Evolutionary conservation across 768 basidiomycete species (phyloP).

Genomic region (Cyclocybe aegerita): DNA sequence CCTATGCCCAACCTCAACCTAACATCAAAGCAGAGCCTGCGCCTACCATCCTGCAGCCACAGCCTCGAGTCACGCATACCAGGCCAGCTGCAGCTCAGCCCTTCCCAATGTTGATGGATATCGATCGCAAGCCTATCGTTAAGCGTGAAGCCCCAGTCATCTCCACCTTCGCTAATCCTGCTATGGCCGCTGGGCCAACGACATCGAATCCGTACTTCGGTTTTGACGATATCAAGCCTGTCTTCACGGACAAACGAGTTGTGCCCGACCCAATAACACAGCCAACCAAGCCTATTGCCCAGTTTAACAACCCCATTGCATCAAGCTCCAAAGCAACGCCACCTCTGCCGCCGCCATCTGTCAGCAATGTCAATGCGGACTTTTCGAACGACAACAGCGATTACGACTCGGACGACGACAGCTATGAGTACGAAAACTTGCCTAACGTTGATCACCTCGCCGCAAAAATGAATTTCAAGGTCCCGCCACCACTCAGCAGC

Average conservation of each 20-base stretch:
- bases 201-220: too few species aligned
- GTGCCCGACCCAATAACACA: too few species aligned
- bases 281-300: too few species aligned
- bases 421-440: conserved; percentile 12
- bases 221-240: too few species aligned
- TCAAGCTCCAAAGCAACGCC: too few species aligned
- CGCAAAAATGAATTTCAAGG: conserved; percentile 20
- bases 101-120: conserved; percentile 5
- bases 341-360: too few species aligned
- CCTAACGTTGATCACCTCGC: conserved; percentile 11
- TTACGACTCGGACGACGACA: conserved; percentile 13
- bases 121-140: conserved; percentile 10
- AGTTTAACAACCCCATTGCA: too few species aligned
- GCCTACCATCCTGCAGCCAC: background rate
- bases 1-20: too few species aligned
- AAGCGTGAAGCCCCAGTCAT: conserved; percentile 2
- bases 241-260: too few species aligned
- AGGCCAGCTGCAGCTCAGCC: background rate
- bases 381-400: background rate
- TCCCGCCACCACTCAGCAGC: conserved; percentile 22
- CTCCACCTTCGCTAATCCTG: background rate
- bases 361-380: too few species aligned
- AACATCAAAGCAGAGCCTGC: too few species aligned
- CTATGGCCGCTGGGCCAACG: conserved; percentile 1
- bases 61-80: too few species aligned